Conservation (phyloP, 352 stramenopile species). For the Pythium brachiatum region DNA sequence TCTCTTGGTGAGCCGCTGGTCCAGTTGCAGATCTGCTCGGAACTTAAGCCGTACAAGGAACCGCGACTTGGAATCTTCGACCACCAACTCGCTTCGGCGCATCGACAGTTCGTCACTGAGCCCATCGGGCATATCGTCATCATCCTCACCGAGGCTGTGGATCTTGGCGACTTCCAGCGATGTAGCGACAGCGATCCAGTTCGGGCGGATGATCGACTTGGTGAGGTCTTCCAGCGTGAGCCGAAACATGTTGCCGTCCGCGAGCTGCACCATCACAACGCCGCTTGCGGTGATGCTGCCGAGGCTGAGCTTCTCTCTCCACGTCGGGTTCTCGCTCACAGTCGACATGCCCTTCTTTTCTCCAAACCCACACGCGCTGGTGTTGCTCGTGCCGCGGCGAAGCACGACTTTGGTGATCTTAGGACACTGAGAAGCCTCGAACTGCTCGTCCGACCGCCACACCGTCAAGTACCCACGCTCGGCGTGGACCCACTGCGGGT, state of each 20-base stretch:
- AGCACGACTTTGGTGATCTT: constrained; percentile 27
- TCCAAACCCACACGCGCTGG: neutral
- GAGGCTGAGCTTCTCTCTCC: constrained; percentile 36
- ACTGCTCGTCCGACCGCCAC: constrained; percentile 36
- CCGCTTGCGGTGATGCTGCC: constrained; percentile 21
- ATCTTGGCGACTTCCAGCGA: constrained; percentile 25
- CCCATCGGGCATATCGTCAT: constrained; percentile 2
- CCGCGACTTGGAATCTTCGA: constrained; percentile 15
- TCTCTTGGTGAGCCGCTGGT: constrained; percentile 18
- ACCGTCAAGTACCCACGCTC: constrained; percentile 30
- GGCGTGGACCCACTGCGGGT: constrained; percentile 38
- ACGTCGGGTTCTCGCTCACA: constrained; percentile 13
- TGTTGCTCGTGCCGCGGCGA: neutral
- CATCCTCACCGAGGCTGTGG: constrained; percentile 13
- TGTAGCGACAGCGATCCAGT: constrained; percentile 20
- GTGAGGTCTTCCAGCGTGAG: constrained; percentile 36
- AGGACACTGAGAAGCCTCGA: constrained; percentile 34
- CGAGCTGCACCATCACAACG: constrained; percentile 25
- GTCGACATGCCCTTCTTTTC: neutral
- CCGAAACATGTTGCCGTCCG: constrained; percentile 30
- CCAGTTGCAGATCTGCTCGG: constrained; percentile 30
- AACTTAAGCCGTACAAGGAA: constrained; percentile 35
- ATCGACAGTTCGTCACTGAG: neutral
- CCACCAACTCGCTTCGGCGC: constrained; percentile 3
- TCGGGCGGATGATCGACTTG: constrained; percentile 25